Conservation (phyloP, 208 protist genomes). For the Endotrypanum monterogeii region DNA sequence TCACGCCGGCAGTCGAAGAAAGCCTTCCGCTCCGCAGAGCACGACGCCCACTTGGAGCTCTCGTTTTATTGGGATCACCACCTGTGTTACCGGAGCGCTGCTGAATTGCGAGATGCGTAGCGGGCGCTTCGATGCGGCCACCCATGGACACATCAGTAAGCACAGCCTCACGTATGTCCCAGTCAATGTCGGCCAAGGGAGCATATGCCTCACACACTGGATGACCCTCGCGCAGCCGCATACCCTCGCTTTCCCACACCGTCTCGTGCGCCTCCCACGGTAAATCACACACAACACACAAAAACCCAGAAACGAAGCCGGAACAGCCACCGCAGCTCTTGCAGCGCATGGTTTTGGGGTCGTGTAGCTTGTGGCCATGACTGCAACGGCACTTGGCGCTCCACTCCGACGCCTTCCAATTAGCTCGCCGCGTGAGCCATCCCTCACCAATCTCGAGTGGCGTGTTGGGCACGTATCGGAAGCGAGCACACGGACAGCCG, state of each 20-base stretch:
- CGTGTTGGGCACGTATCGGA: slow-evolving; percentile 80
- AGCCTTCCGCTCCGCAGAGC: not conserved
- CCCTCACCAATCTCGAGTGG: slow-evolving; percentile 88
- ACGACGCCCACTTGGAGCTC: not conserved
- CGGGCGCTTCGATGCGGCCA: slow-evolving; percentile 40
- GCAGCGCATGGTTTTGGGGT: slow-evolving; percentile 39
- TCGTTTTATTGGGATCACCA: no score
- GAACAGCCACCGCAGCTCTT: slow-evolving; percentile 52
- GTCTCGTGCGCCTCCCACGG: slow-evolving; percentile 83
- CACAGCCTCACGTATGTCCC: slow-evolving; percentile 66
- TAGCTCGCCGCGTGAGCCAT: slow-evolving; percentile 69
- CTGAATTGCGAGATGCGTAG: slow-evolving; percentile 6
- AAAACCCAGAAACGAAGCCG: slow-evolving; percentile 58
- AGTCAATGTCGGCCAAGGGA: slow-evolving; percentile 64
- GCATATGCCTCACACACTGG: slow-evolving; percentile 73
- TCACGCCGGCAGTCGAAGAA: not conserved
- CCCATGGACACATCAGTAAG: slow-evolving; percentile 59
- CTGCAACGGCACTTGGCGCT: slow-evolving; percentile 84
- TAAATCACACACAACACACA: slow-evolving; percentile 86
- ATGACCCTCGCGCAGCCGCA: slow-evolving; percentile 37
- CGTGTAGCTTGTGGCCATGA: slow-evolving; percentile 65
- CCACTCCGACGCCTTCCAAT: slow-evolving; percentile 68
- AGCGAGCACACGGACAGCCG: slow-evolving; percentile 59
- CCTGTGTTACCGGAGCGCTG: not conserved
- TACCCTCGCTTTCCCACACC: slow-evolving; percentile 74